phyloP scores from a whole-genome alignment of 1,139 yeast genomes.

The Candida mesenterica region DNA sequence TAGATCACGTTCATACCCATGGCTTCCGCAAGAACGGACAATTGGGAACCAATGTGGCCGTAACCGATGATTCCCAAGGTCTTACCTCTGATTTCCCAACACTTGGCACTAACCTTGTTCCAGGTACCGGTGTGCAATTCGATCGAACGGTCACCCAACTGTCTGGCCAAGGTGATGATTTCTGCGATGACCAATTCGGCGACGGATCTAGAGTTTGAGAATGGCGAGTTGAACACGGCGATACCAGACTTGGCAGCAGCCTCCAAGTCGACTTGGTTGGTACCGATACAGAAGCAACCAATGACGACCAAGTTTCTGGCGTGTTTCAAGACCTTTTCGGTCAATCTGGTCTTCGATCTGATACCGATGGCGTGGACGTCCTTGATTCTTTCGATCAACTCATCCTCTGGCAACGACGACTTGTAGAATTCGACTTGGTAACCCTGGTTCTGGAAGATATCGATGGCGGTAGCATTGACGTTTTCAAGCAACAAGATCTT shows the following conservation, averaged over 20 bases:
- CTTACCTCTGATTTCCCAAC: constrained; percentile 99
- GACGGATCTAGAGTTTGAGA: constrained; percentile 96
- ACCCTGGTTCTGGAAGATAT: constrained; percentile 83
- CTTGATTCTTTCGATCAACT: constrained; percentile 87
- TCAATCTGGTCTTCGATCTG: constrained; percentile 92
- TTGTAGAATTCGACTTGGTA: constrained; percentile 96
- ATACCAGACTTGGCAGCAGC: constrained; percentile 91
- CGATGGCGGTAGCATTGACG: constrained; percentile 88
- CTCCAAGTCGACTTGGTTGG: constrained; percentile 93
- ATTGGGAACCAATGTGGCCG: constrained; percentile 98
- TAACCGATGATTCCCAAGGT: constrained; percentile 96
- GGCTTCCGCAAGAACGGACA: constrained; percentile 94
- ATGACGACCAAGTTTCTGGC: constrained; percentile 87
- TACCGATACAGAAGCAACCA: constrained; percentile 99
- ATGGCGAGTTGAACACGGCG: constrained; percentile 98
- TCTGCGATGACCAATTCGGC: constrained; percentile 98
- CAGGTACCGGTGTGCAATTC: constrained; percentile 97
- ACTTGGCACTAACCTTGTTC: constrained; percentile 92
- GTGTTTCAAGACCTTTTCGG: constrained; percentile 71
- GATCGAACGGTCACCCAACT: constrained; percentile 92
- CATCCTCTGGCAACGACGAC: constrained; percentile 87
- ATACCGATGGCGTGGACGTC: constrained; percentile 97
- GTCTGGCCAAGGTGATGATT: constrained; percentile 91
- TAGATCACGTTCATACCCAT: constrained; percentile 97
- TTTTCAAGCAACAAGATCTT: constrained; percentile 89